These are phyloP conservation scores for Triticum aestivum DNA, from an alignment of 176 grass and related monocot genomes.

Conservation along the genomic window DNA sequence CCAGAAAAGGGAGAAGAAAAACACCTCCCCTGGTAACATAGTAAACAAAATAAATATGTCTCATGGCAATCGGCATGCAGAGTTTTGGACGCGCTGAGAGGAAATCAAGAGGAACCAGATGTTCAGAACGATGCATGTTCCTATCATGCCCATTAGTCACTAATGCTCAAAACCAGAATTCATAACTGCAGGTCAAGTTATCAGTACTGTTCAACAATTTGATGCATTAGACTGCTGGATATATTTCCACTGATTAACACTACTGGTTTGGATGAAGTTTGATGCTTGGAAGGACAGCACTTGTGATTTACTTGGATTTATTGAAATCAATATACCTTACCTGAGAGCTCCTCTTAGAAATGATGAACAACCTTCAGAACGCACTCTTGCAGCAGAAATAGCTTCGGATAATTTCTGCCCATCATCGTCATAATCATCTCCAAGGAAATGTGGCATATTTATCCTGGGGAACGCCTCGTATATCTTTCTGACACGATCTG, in stretches of 20 bases:
- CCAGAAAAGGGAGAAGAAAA: slow-evolving; percentile 8
- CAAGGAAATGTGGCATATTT: slow-evolving; percentile 63
- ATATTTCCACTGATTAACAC: slow-evolving; percentile 3
- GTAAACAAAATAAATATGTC: background rate
- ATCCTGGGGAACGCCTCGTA: slow-evolving; percentile 90
- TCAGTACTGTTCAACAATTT: background rate
- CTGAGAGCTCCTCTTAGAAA: slow-evolving; percentile 88
- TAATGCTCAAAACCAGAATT: slow-evolving; percentile 16
- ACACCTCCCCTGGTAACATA: slow-evolving; percentile 10
- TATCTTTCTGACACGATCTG: slow-evolving; percentile 81
- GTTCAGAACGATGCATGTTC: slow-evolving; percentile 15
- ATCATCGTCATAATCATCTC: slow-evolving; percentile 77
- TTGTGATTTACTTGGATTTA: slow-evolving; percentile 22
- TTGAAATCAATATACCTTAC: slow-evolving; percentile 39
- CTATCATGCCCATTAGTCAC: slow-evolving; percentile 16
- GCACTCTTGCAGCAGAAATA: slow-evolving; percentile 83
- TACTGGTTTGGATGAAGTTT: slow-evolving; percentile 15
- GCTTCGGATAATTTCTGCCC: slow-evolving; percentile 85
- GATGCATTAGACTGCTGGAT: background rate
- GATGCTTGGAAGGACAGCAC: background rate
- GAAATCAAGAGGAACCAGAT: slow-evolving; percentile 12
- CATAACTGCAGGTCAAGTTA: slow-evolving; percentile 5
- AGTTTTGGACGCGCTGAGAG: slow-evolving; percentile 1
- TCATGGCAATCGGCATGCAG: background rate
- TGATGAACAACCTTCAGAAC: slow-evolving; percentile 83